Percentiles rank a stretch among this genome's conserved stretches.
phyloP scores from a whole-genome alignment of 2,329 filamentous ascomycete genomes.

The Sporothrix globosa region DNA sequence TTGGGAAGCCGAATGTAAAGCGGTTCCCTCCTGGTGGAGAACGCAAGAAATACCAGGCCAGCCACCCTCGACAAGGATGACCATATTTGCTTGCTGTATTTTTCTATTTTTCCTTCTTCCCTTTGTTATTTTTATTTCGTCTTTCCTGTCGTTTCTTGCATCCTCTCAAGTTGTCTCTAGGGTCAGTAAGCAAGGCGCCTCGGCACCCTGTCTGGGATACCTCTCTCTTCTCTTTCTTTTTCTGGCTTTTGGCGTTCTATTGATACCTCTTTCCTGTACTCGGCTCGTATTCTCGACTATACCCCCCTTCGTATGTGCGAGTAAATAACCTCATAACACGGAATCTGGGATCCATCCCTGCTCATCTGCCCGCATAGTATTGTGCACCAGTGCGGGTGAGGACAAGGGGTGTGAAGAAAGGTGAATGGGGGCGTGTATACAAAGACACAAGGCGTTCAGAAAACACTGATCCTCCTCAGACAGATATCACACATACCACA shows the following conservation, averaged over 20 bases:
- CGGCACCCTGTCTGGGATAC: conserved; percentile 14
- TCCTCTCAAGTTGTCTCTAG: conserved; percentile 5
- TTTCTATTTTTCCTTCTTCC: background rate
- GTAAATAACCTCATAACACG: conserved; percentile 27
- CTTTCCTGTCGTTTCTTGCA: background rate
- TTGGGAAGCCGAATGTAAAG: conserved; percentile 6
- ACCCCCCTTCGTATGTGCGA: conserved; percentile 30
- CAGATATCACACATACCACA: conserved; percentile 39
- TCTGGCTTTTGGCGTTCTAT: background rate
- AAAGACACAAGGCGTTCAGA: conserved; percentile 27
- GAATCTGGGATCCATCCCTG: conserved; percentile 36
- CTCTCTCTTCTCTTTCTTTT: background rate
- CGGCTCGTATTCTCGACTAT: conserved; percentile 4
- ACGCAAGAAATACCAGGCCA: conserved; percentile 38
- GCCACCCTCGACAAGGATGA: conserved; percentile 31
- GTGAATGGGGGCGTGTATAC: conserved; percentile 27
- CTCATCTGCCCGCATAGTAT: conserved; percentile 22
- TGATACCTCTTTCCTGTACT: background rate
- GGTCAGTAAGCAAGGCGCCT: conserved; percentile 8
- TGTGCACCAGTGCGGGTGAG: conserved; percentile 30
- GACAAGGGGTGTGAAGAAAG: background rate
- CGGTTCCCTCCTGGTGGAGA: conserved; percentile 16
- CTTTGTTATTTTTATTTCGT: too few species aligned
- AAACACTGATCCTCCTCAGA: conserved; percentile 33
- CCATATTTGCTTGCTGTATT: background rate